These are phyloP conservation scores for Phycomyces blakesleeanus DNA, from an alignment of 192 early-diverging fungal genomes.

Conservation along the genomic window DNA sequence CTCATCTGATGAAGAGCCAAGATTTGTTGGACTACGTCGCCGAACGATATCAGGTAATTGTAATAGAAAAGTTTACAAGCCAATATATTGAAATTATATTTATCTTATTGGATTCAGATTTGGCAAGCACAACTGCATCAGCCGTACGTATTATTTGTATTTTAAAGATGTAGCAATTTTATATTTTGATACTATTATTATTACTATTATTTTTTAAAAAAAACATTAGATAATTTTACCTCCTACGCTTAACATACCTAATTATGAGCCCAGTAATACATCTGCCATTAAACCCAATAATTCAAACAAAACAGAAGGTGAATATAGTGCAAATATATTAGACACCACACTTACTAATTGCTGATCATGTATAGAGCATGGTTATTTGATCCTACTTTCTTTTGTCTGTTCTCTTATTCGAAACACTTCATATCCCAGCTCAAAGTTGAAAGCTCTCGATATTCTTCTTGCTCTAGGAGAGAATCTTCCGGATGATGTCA, in stretches of 20 bases:
- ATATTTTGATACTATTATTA: too few relatives aligned
- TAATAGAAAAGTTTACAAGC: not conserved
- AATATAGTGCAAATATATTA: too few relatives aligned
- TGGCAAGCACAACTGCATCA: conserved; percentile 20
- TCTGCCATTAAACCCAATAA: not conserved
- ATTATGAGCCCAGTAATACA: conserved; percentile 10
- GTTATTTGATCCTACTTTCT: conserved; percentile 63
- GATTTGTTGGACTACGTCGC: conserved; percentile 1
- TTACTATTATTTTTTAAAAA: not conserved
- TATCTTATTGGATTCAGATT: conserved; percentile 2
- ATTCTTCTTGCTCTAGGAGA: conserved; percentile 64
- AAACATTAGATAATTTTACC: conserved; percentile 20
- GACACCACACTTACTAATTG: not conserved
- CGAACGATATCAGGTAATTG: conserved; percentile 14
- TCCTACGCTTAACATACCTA: conserved; percentile 33
- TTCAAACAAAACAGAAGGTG: conserved; percentile 16
- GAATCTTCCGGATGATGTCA: conserved; percentile 66
- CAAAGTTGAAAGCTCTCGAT: conserved; percentile 70
- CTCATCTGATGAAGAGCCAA: too few relatives aligned
- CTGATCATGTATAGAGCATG: conserved; percentile 44
- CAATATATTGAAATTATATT: not conserved
- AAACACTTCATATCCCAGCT: conserved; percentile 66
- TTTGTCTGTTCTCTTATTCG: conserved; percentile 66
- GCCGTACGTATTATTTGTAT: conserved; percentile 9
- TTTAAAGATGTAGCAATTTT: not conserved